A percentile compares a stretch with the other conserved stretches of the same genome.
Evolutionary conservation across 2,329 filamentous ascomycete genomes (phyloP).

Genomic region (Claviceps fusiformis): DNA sequence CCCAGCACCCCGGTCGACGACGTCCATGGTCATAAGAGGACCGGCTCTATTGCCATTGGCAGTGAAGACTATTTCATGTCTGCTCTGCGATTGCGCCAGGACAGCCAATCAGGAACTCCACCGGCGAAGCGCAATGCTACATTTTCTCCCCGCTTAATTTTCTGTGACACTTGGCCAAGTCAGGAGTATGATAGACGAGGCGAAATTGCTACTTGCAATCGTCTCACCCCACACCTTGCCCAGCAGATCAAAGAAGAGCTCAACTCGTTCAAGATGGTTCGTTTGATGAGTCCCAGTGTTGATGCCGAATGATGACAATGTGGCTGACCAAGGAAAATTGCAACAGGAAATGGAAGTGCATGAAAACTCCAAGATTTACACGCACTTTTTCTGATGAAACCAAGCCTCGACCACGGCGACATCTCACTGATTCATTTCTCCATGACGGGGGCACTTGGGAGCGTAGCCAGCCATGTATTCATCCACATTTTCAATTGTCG

Average conservation of each 20-base stretch:
- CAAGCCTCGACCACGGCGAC: conserved; percentile 9
- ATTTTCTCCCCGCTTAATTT: conserved; percentile 88
- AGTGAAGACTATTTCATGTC: conserved; percentile 86
- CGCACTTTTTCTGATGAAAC: conserved; percentile 87
- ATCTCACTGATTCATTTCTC: conserved; percentile 16
- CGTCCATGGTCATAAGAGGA: conserved; percentile 49
- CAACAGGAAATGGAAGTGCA: conserved; percentile 97
- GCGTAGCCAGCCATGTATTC: conserved; percentile 33
- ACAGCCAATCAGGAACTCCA: conserved; percentile 70
- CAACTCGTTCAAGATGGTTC: conserved; percentile 92
- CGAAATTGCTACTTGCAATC: conserved; percentile 95
- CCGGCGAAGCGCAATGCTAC: conserved; percentile 54
- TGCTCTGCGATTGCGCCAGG: conserved; percentile 56
- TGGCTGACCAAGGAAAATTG: neutral
- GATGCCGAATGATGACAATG: neutral
- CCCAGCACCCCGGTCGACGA: conserved; percentile 83
- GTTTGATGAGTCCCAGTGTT: neutral
- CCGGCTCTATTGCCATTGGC: conserved; percentile 58
- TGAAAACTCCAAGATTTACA: conserved; percentile 97
- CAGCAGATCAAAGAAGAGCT: conserved; percentile 99
- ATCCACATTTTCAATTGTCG: conserved; percentile 31
- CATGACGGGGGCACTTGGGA: conserved; percentile 11
- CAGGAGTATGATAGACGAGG: conserved; percentile 92
- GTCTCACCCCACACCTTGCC: conserved; percentile 87
- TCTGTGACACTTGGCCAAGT: conserved; percentile 91